Base-by-base conservation (phyloP, 202 grass and related monocot species). In the Panicum hallii region DNA sequence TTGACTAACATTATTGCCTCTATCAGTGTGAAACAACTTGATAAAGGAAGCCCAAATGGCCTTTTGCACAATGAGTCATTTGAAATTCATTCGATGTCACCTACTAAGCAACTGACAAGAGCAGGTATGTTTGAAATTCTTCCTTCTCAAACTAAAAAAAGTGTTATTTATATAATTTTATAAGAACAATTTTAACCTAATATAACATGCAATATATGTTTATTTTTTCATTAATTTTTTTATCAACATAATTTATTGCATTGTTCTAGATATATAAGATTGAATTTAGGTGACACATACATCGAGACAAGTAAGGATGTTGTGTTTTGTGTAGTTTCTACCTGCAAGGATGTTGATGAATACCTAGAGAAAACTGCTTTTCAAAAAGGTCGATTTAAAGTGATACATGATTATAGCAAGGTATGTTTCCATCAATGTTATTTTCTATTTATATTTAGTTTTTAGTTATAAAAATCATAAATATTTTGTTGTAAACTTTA, bases 381-480 rank as follows among this genome's bases (percentile, higher is more conserved):
- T 63, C 89, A 93, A 28, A 96, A 88, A 70, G 94, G 94, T 0
- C 78, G 89, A 7, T 96, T 96, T 62, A 93, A 90, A 85, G 81
- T 96, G 34, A 93, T 83, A 74, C 89, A 68, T 32, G 86, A 87
- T 11, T 77, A 88, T 13, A 78, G 79, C 38, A 91, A 87, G 94
- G 91, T 91, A 89, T 66, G 34, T 15, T 56, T 46, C 32, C 20
- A 26, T 32, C 14, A 63, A 7, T 64, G 0, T 4, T 16, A 7
- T 64, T 64, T 15, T 16, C 1, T 34, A 64, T 36, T 7, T 19
- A 1, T 50, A 19, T 66, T 64, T 13, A 26, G 26, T 26, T 26
- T 26, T 26, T 7, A 36, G 0, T 36, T 32, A 12, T 28, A 11
- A 14, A 7, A 3, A 47, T 0, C 5, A 71, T 70, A 45, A 71